These are phyloP conservation scores for Dalbergia cochinchinensis DNA, from an alignment of 306 rosid genomes.

Conservation along the genomic window DNA sequence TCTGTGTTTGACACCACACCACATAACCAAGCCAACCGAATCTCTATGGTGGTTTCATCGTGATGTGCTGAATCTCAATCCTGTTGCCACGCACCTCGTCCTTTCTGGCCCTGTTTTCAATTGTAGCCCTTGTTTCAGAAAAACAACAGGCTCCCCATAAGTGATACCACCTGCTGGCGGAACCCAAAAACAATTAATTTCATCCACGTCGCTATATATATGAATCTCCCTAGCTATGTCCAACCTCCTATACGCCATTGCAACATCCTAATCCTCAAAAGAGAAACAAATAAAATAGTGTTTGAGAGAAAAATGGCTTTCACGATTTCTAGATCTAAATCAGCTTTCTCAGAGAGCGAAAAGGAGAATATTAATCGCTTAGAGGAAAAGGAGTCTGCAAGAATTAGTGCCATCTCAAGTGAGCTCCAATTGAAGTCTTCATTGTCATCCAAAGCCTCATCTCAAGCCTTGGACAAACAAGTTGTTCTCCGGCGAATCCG, in stretches of 20 bases:
- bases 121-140: conserved; percentile 29
- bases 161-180: conserved; percentile 46
- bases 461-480: conserved; percentile 60
- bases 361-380: conserved; percentile 24
- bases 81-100: conserved; percentile 7
- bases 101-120: background rate
- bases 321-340: conserved; percentile 46
- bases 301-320: conserved; percentile 46
- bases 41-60: background rate
- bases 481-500: conserved; percentile 68
- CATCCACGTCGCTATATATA: conserved; percentile 19
- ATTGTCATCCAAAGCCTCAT: conserved; percentile 39
- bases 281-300: background rate
- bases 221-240: background rate
- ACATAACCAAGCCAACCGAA: conserved; percentile 12
- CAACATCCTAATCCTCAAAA: background rate
- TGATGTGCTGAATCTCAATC: conserved; percentile 9
- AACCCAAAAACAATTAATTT: background rate
- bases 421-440: conserved; percentile 61
- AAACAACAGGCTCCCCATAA: conserved; percentile 51
- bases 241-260: background rate
- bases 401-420: conserved; percentile 50
- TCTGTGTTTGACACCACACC: conserved; percentile 8
- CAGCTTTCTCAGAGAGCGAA: conserved; percentile 52
- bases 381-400: conserved; percentile 32